phyloP scores from a whole-genome alignment of 1,284 basidiomycete species.

The Ustilago esculenta region DNA sequence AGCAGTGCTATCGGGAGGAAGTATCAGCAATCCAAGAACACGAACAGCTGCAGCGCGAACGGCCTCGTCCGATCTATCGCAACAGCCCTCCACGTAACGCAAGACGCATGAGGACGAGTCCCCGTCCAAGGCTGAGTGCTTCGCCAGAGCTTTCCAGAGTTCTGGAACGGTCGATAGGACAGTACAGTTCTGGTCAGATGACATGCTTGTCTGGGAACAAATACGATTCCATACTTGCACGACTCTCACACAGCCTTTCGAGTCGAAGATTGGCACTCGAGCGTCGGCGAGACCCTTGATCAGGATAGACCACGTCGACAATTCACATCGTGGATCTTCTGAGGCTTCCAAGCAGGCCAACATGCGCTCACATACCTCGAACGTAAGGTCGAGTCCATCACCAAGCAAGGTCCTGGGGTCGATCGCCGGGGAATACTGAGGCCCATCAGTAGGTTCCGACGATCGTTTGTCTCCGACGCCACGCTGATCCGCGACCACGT shows the following conservation, averaged over 20 bases:
- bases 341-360: constrained; percentile 3
- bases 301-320: constrained; percentile 15
- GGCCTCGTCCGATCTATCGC: constrained; percentile 14
- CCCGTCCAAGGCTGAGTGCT: not conserved
- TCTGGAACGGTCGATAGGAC: constrained; percentile 12
- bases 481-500: too few relatives aligned
- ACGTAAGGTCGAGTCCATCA: not conserved
- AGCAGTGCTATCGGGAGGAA: constrained; percentile 7
- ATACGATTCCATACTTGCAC: not conserved
- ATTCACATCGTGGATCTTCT: not conserved
- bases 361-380: constrained; percentile 1
- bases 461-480: too few relatives aligned
- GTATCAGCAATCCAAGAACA: constrained; percentile 33
- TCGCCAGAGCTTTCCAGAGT: constrained; percentile 10
- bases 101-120: not conserved
- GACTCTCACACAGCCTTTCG: not conserved
- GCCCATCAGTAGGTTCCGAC: too few relatives aligned
- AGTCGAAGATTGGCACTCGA: not conserved
- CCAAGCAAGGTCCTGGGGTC: not conserved
- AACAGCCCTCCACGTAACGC: constrained; percentile 11
- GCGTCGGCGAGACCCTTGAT: constrained; percentile 23
- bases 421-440: not conserved
- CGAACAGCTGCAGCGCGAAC: constrained; percentile 36
- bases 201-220: not conserved
- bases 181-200: constrained; percentile 11